Evolutionary conservation across 2,329 filamentous ascomycete species (phyloP).

Genomic region (Grosmannia clavigera): DNA sequence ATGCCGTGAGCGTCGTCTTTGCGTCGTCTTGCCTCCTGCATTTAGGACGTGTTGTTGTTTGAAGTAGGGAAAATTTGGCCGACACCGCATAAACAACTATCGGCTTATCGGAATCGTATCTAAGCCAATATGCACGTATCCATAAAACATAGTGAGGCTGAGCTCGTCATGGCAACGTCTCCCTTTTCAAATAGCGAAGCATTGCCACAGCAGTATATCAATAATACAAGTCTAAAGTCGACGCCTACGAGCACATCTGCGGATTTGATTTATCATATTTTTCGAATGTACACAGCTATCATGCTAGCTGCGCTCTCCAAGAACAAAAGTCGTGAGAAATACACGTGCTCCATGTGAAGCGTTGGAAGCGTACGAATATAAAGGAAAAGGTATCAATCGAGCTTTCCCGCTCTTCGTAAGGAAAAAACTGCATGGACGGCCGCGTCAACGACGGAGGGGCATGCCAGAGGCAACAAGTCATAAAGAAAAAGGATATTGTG

Average conservation of each 20-base stretch:
- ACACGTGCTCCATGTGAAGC: background rate
- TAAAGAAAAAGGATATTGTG: background rate
- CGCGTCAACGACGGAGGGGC: background rate
- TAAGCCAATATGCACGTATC: background rate
- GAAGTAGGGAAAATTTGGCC: background rate
- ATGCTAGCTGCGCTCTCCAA: background rate
- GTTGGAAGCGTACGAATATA: background rate
- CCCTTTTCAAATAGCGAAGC: background rate
- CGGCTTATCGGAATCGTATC: background rate
- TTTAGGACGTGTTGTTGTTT: background rate
- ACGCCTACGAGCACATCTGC: background rate
- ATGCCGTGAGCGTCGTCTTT: background rate
- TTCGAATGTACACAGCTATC: background rate
- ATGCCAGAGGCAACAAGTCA: background rate
- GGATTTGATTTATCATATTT: background rate
- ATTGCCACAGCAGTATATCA: too few relatives aligned
- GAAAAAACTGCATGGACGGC: background rate
- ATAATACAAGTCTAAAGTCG: too few relatives aligned
- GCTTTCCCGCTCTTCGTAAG: background rate
- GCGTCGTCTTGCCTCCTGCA: background rate
- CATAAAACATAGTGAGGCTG: background rate
- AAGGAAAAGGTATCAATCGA: conserved; percentile 1
- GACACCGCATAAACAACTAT: background rate
- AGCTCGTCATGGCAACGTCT: background rate
- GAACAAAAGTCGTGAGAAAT: background rate